These are phyloP conservation scores for Verruconis gallopava DNA, from an alignment of 2,329 filamentous ascomycete species.

Conservation along the genomic window DNA sequence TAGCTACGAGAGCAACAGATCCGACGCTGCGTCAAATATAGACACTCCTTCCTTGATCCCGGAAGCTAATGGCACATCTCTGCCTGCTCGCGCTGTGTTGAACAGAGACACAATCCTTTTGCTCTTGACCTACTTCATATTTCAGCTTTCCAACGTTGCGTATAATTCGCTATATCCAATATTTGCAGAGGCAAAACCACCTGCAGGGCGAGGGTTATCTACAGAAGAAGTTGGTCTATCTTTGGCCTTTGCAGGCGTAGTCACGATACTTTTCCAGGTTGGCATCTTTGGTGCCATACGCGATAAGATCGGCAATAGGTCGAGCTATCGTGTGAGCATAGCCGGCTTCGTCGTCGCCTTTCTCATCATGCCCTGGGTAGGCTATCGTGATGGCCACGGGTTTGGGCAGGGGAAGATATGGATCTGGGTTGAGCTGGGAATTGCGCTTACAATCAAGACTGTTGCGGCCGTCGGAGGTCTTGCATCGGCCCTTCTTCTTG, in stretches of 20 bases:
- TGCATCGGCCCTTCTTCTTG: conserved; percentile 76
- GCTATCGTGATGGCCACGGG: conserved; percentile 45
- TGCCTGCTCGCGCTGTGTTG: conserved; percentile 48
- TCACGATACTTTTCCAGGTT: conserved; percentile 84
- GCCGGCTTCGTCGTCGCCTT: conserved; percentile 73
- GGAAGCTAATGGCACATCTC: conserved; percentile 24
- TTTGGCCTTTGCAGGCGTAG: conserved; percentile 67
- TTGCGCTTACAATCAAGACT: conserved; percentile 75
- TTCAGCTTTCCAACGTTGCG: conserved; percentile 85
- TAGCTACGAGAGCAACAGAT: conserved; percentile 5
- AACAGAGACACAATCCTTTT: conserved; percentile 74
- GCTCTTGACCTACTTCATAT: conserved; percentile 76
- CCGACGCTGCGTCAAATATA: conserved; percentile 1
- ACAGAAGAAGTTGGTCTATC: conserved; percentile 76
- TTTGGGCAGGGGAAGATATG: conserved; percentile 52
- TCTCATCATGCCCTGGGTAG: conserved; percentile 78
- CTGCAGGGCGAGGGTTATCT: conserved; percentile 61
- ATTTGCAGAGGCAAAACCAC: conserved; percentile 63
- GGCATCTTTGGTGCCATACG: conserved; percentile 71
- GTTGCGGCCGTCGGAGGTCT: conserved; percentile 80
- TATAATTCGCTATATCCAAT: conserved; percentile 95
- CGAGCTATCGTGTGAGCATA: conserved; percentile 67
- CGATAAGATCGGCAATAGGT: conserved; percentile 68
- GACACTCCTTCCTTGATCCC: conserved; percentile 23
- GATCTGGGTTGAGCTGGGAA: conserved; percentile 70